These are phyloP conservation scores for Dioscorea dumetorum DNA, from an alignment of 106 monocot species.

Conservation along the genomic window DNA sequence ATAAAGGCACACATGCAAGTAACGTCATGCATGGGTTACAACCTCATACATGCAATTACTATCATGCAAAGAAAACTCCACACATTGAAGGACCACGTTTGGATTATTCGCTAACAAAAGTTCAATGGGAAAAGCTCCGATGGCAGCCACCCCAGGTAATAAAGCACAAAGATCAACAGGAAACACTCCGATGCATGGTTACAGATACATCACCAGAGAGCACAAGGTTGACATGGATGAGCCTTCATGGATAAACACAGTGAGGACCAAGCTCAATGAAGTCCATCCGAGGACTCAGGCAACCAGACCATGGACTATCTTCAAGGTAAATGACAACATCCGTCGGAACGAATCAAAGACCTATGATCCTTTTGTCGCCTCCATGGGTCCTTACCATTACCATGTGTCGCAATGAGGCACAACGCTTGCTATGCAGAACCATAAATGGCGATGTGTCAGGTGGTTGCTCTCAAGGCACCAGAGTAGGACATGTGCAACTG, in stretches of 20 bases:
- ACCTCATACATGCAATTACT: no score
- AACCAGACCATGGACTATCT: neutral
- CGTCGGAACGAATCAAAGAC: neutral
- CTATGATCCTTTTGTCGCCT: neutral
- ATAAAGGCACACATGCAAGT: no score
- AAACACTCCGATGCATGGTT: neutral
- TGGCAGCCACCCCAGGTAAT: no score
- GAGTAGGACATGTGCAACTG: neutral
- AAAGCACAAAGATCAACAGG: neutral
- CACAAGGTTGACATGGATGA: neutral
- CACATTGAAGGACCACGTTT: no score
- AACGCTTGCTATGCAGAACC: neutral
- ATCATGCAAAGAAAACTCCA: no score
- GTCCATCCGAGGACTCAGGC: neutral
- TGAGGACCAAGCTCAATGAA: neutral
- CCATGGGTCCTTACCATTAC: neutral
- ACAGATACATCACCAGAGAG: neutral
- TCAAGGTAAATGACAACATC: neutral
- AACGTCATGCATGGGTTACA: no score
- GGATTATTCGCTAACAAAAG: no score
- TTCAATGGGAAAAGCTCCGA: no score
- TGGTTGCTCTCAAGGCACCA: constrained; percentile 1
- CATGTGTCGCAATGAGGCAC: neutral
- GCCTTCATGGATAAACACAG: neutral
- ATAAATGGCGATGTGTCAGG: neutral